Conservation (phyloP, 768 basidiomycete genomes). For the Mrakia blollopis region DNA sequence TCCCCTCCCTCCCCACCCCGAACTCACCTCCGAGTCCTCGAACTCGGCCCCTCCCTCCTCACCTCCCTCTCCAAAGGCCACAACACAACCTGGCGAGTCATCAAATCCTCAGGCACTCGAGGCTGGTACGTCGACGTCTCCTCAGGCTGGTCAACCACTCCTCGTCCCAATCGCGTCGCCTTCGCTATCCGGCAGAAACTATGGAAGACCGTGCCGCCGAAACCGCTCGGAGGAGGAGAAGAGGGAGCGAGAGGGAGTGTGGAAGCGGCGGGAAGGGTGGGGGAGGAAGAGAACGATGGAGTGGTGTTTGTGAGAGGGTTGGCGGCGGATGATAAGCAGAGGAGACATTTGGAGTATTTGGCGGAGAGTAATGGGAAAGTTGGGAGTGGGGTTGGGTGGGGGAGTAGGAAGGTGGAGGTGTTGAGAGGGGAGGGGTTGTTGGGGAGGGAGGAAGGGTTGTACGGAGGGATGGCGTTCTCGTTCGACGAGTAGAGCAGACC, state of each 20-base stretch:
- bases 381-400: slow-evolving; percentile 89
- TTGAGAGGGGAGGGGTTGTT: slow-evolving; percentile 85
- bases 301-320: slow-evolving; percentile 51
- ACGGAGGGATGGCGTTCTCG: slow-evolving; percentile 85
- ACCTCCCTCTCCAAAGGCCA: slow-evolving; percentile 69
- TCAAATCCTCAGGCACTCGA: slow-evolving; percentile 86
- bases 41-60: slow-evolving; percentile 68
- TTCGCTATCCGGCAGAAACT: slow-evolving; percentile 7
- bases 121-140: slow-evolving; percentile 94
- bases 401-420: slow-evolving; percentile 95
- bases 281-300: slow-evolving; percentile 34
- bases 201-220: background rate
- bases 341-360: slow-evolving; percentile 65
- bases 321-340: slow-evolving; percentile 58
- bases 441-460: slow-evolving; percentile 86
- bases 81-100: slow-evolving; percentile 70
- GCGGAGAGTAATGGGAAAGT: slow-evolving; percentile 81
- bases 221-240: background rate
- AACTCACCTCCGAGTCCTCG: slow-evolving; percentile 78
- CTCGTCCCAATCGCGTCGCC: slow-evolving; percentile 47
- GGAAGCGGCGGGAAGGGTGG: background rate
- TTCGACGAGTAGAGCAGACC: slow-evolving; percentile 1
- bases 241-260: slow-evolving; percentile 5
- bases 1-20: slow-evolving; percentile 48
- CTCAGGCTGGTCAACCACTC: slow-evolving; percentile 60